These are phyloP conservation scores for Paramarasmius palmivorus DNA, from an alignment of 1,284 basidiomycete genomes.

Conservation along the genomic window DNA sequence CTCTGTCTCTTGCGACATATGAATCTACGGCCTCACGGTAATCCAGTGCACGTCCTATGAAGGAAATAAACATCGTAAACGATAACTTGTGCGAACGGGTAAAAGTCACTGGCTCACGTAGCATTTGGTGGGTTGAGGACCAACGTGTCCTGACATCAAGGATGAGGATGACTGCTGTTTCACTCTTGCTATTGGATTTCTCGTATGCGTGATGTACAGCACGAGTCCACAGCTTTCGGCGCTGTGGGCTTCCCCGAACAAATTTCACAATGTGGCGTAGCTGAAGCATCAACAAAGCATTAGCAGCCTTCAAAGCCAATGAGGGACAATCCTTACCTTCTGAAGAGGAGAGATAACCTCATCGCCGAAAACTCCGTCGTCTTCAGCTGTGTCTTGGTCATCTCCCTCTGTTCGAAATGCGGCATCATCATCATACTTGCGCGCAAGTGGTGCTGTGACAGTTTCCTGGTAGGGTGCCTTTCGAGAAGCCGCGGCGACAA, in stretches of 20 bases:
- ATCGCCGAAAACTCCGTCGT: too few relatives aligned
- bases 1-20: slow-evolving; percentile 14
- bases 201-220: background rate
- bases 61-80: background rate
- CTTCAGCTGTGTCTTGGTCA: too few relatives aligned
- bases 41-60: slow-evolving; percentile 21
- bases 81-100: background rate
- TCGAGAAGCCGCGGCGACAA: too few relatives aligned
- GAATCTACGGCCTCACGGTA: slow-evolving; percentile 14
- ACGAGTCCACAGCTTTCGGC: background rate
- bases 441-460: too few relatives aligned
- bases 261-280: too few relatives aligned
- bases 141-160: slow-evolving; percentile 25
- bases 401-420: too few relatives aligned
- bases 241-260: slow-evolving; percentile 5
- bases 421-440: too few relatives aligned
- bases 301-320: too few relatives aligned
- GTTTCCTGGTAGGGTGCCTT: too few relatives aligned
- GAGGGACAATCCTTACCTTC: too few relatives aligned
- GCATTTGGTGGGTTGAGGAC: slow-evolving; percentile 27
- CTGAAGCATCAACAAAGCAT: too few relatives aligned
- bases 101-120: slow-evolving; percentile 19
- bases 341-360: too few relatives aligned
- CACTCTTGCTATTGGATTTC: background rate
- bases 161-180: slow-evolving; percentile 12